Percentiles rank a stretch among this genome's conserved stretches.
phyloP scores from a whole-genome alignment of 2,329 filamentous ascomycete genomes.

The Phaeosphaeriaceae sp. region DNA sequence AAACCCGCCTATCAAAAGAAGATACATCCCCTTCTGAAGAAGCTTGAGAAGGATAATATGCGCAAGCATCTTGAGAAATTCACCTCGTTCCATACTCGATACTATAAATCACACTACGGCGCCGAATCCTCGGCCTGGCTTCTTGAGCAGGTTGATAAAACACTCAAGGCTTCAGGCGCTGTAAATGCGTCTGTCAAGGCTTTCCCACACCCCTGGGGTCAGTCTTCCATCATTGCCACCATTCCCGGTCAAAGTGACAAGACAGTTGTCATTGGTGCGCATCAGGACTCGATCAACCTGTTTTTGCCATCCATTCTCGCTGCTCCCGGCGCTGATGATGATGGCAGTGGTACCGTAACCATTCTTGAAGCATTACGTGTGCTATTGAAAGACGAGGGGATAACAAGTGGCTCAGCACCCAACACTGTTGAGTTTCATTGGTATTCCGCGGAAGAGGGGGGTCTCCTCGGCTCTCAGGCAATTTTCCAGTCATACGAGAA shows the following conservation, averaged over 20 bases:
- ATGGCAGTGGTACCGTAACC: conserved; percentile 90
- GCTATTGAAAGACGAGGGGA: conserved; percentile 73
- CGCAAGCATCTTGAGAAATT: conserved; percentile 77
- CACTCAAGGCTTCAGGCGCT: conserved; percentile 74
- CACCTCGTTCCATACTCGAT: conserved; percentile 80
- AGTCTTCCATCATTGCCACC: conserved; percentile 88
- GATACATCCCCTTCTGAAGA: conserved; percentile 69
- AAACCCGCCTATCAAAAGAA: conserved; percentile 69
- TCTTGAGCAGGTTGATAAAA: conserved; percentile 72
- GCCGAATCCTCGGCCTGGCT: conserved; percentile 89
- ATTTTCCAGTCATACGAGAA: conserved; percentile 85
- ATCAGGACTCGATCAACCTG: conserved; percentile 84
- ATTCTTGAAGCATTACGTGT: conserved; percentile 90
- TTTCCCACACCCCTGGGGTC: conserved; percentile 85
- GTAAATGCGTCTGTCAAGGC: conserved; percentile 71
- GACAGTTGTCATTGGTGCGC: conserved; percentile 87
- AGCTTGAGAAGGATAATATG: conserved; percentile 79
- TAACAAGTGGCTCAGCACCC: conserved; percentile 72
- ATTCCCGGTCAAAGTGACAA: conserved; percentile 85
- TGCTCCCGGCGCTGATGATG: conserved; percentile 93
- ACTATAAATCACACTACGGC: conserved; percentile 80
- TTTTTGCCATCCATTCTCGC: conserved; percentile 83
- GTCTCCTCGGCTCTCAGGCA: conserved; percentile 84
- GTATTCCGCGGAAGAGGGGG: conserved; percentile 91
- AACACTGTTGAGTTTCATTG: conserved; percentile 98